These are phyloP conservation scores for Pythium rishiriense DNA, from an alignment of 352 stramenopile genomes.

Conservation along the genomic window DNA sequence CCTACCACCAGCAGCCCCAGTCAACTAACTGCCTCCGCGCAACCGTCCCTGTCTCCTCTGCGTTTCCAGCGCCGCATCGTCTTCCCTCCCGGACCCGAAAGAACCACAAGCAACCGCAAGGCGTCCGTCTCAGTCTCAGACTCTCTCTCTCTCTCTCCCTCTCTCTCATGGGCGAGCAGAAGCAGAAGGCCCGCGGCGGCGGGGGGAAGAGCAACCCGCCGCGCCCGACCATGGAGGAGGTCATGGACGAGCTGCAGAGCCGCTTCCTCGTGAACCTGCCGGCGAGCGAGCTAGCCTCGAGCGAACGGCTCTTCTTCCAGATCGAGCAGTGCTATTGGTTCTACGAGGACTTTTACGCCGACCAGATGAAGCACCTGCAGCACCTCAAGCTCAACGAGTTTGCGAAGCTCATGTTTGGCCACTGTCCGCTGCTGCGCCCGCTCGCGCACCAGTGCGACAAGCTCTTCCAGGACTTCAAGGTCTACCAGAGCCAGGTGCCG, in stretches of 20 bases:
- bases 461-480: slow-evolving; percentile 93
- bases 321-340: slow-evolving; percentile 98
- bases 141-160: background rate
- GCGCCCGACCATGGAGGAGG: slow-evolving; percentile 76
- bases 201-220: background rate
- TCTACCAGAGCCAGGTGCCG: slow-evolving; percentile 94
- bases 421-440: slow-evolving; percentile 86
- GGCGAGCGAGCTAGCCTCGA: slow-evolving; percentile 84
- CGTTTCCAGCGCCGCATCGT: too few relatives aligned
- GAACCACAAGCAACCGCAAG: background rate
- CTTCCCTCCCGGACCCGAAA: background rate
- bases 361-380: slow-evolving; percentile 81
- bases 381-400: slow-evolving; percentile 95
- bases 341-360: slow-evolving; percentile 97
- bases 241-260: slow-evolving; percentile 96
- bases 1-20: too few relatives aligned
- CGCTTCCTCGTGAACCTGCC: slow-evolving; percentile 96
- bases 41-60: too few relatives aligned
- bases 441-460: slow-evolving; percentile 86
- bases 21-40: too few relatives aligned
- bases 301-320: slow-evolving; percentile 97
- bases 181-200: slow-evolving; percentile 30
- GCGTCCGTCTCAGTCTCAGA: background rate
- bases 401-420: slow-evolving; percentile 90
- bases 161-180: slow-evolving; percentile 23